Evolutionary conservation across 352 stramenopile genomes (phyloP), one percentile per base, ranked within the genome.

Genomic region (Globisporangium uncinulatum): DNA sequence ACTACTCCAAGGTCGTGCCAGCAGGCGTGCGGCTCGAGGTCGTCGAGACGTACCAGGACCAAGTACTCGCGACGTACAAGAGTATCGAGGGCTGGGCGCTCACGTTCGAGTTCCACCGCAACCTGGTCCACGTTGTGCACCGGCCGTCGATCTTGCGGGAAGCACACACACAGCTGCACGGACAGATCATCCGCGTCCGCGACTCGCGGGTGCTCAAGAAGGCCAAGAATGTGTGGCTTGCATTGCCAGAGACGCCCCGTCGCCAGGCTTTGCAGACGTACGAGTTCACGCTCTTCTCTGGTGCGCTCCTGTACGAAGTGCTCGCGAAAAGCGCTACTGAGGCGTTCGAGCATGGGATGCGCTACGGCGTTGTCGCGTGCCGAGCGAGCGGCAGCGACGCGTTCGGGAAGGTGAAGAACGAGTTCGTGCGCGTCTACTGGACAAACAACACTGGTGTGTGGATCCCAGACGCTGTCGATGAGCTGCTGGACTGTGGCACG

Each of bases 21-120:
- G 63, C 71, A 5, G 66, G 63, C 29, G 70, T 71, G 36, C 68
- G 75, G 31, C 61, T 89, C 19, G 79, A 87, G 48, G 76, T 89
- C 50, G 41, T 85, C 8, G 74, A 84, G 17, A 69, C 70, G 29
- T 89, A 83, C 54, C 79, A 87, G 56, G 79, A 89, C 54, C 69
- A 87, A 67, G 71, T 87, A 21, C 57, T 89, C 31, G 76, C 54
- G 4, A 69, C 84, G 62, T 83, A 67, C 37, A 76, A 70, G 41
- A 87, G 76, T 17, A 67, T 70, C 32, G 79, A 89, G 63, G 76
- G 74, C 51, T 89, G 79, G 79, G 61, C 63, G 29, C 54, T 89
- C 21, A 72, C 65, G 29, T 87, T 87, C 41, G 79, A 89, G 63
- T 59, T 87, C 36, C 79, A 87, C 52, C 79, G 76, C 45, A 87